Evolutionary conservation across 2,329 filamentous ascomycete genomes (phyloP).

Genomic region (Stemphylium vesicarium): DNA sequence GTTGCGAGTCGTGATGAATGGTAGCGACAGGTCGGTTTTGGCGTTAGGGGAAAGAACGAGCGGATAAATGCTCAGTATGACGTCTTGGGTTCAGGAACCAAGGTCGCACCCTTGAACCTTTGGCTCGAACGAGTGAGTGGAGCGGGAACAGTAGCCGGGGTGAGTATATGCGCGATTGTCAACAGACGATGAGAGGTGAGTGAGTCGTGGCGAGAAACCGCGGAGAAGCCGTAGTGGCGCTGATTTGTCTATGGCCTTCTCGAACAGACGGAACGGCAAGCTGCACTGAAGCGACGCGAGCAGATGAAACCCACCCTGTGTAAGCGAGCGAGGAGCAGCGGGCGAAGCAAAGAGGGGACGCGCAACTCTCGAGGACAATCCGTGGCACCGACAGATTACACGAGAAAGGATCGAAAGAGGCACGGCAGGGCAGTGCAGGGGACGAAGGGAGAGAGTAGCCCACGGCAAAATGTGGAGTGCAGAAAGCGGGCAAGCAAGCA

Average conservation of each 20-base stretch:
- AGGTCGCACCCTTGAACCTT: slow-evolving; percentile 11
- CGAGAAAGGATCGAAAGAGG: background rate
- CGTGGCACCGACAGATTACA: background rate
- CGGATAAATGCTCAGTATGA: slow-evolving; percentile 25
- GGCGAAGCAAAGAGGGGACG: slow-evolving; percentile 7
- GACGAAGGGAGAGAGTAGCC: background rate
- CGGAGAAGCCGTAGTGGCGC: background rate
- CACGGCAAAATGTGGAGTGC: slow-evolving; percentile 5
- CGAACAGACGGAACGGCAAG: slow-evolving; percentile 13
- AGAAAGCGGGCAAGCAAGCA: background rate
- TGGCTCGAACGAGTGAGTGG: slow-evolving; percentile 3
- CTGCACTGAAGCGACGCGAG: background rate
- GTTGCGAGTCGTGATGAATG: slow-evolving; percentile 1
- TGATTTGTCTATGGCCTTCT: slow-evolving; percentile 4
- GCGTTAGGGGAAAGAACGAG: background rate
- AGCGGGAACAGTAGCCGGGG: background rate
- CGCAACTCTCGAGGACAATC: slow-evolving; percentile 4
- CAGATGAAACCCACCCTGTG: background rate
- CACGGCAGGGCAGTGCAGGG: background rate
- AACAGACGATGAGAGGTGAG: background rate
- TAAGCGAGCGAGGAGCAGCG: slow-evolving; percentile 1
- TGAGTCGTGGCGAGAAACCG: slow-evolving; percentile 2
- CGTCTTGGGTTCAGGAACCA: slow-evolving; percentile 27
- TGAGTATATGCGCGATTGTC: background rate
- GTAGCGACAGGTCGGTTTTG: background rate